Percentiles rank a stretch among this genome's conserved stretches.
Conservation (phyloP, 1,139 yeast genomes). For the Candida freyschussii region DNA sequence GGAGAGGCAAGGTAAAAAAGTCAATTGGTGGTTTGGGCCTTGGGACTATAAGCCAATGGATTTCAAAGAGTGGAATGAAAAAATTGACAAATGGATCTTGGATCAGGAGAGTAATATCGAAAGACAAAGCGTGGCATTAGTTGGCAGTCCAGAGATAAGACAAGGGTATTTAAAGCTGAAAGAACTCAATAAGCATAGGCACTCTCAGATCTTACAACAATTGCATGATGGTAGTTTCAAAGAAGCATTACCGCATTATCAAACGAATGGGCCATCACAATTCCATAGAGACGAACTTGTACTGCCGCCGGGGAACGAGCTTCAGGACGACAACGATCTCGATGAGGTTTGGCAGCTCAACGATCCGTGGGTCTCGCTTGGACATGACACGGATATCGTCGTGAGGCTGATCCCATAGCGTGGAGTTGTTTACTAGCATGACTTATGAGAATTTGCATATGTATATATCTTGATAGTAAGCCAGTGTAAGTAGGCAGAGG, state of each 20-base stretch:
- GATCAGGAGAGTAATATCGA: constrained; percentile 13
- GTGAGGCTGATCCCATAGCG: constrained; percentile 41
- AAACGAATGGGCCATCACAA: constrained; percentile 5
- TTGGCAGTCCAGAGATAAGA: constrained; percentile 19
- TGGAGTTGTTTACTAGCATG: too few species aligned
- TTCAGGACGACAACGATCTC: constrained; percentile 21
- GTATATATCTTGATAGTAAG: too few species aligned
- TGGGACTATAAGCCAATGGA: constrained; percentile 48
- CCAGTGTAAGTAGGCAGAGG: too few species aligned
- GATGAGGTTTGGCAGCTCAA: constrained; percentile 24
- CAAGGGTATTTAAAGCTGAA: constrained; percentile 15
- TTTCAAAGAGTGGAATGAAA: constrained; percentile 41
- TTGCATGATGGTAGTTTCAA: constrained; percentile 14
- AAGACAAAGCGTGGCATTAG: constrained; percentile 8
- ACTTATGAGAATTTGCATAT: too few species aligned
- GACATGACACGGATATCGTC: constrained; percentile 40
- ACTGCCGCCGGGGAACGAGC: constrained; percentile 18
- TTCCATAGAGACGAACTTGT: constrained; percentile 7
- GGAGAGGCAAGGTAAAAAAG: constrained; percentile 37
- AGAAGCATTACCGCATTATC: constrained; percentile 17
- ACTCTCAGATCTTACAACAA: constrained; percentile 18
- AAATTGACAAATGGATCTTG: constrained; percentile 32
- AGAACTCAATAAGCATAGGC: constrained; percentile 15
- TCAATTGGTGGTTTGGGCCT: constrained; percentile 59
- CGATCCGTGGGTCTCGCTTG: constrained; percentile 51